Conservation (phyloP, 805 yeast species). For the Barnettozyma californica region DNA sequence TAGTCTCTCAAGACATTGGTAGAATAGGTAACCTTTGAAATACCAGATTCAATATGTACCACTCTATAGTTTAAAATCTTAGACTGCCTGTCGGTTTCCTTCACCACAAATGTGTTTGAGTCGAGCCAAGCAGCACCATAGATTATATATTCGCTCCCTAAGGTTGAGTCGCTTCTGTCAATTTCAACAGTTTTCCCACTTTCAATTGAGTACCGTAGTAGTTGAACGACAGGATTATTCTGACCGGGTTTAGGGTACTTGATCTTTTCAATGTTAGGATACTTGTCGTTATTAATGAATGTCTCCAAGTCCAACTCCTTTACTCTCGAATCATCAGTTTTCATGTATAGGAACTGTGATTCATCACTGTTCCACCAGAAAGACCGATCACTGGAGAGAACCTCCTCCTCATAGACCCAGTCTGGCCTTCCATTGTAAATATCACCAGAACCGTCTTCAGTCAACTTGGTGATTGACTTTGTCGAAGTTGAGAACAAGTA, state of each 20-base stretch:
- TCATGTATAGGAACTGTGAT: conserved; percentile 46
- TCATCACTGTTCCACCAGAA: conserved; percentile 76
- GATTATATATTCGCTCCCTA: conserved; percentile 46
- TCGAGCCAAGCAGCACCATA: conserved; percentile 62
- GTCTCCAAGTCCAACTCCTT: conserved; percentile 45
- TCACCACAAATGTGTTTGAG: conserved; percentile 43
- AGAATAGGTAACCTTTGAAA: conserved; percentile 36
- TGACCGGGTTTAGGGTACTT: conserved; percentile 76
- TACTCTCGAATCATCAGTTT: conserved; percentile 56
- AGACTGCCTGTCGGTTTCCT: conserved; percentile 60
- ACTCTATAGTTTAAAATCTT: conserved; percentile 46
- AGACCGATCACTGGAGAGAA: conserved; percentile 49
- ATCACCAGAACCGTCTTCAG: conserved; percentile 45
- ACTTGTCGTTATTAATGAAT: conserved; percentile 39
- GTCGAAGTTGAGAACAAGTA: conserved; percentile 38
- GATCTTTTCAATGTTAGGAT: conserved; percentile 42
- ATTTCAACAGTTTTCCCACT: conserved; percentile 11
- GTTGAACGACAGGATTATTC: conserved; percentile 48
- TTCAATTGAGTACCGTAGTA: conserved; percentile 39
- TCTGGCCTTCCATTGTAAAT: conserved; percentile 69
- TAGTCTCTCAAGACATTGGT: conserved; percentile 37
- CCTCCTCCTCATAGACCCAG: conserved; percentile 86
- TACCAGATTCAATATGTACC: conserved; percentile 28
- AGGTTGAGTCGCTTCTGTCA: conserved; percentile 24
- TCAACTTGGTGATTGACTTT: conserved; percentile 16